Base-by-base conservation (phyloP, 1,284 basidiomycete genomes). In the Fistulinella cinereoalba region DNA sequence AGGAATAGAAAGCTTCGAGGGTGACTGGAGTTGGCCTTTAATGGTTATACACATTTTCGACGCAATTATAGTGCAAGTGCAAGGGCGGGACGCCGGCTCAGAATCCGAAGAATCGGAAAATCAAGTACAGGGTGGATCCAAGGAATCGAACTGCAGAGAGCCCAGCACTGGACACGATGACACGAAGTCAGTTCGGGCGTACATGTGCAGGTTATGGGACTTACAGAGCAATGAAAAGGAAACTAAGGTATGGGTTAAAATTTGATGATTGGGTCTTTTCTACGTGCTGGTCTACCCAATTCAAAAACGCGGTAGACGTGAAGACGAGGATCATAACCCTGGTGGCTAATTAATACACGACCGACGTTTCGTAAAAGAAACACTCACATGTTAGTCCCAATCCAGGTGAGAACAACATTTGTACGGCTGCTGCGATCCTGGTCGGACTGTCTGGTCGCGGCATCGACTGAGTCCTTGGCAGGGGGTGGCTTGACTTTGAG, bases 391-490 rank as follows among this genome's bases (percentile, higher is more conserved):
- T 94, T 95, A 4, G 83, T 83, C 29, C 86, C 89, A 41, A 93
- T 77, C 87, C 90, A 94, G 4, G 85, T 74, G 11, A 94, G 77
- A 18, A 94, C 88, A 41, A 92, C 85, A 63, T 93, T 88, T 18
- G 91, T 92, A 46, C 86, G 73, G 59, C 83, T 88, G 69, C 85
- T 92, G 55, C 85, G 79, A 66, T 88, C 87, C 58, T 83, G 83
- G 69, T 96, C 92, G n/a, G 81, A 78, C 57, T 92, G 86, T 71
- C 94, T 95, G 25, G 90, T 92, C 38, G 85, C 85, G n/a, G 90
- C 82, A 60, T 87, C 85, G 44, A 92, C 81, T 61, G 91, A 86
- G 67, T 92, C 81, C 65, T 87, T 86, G 69, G 81, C 77, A 55
- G 85, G 79, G 18, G 78, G 72, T 28, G 79, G 75, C 60, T 79